Evolutionary conservation across 192 early-diverging fungal genomes (phyloP).

Genomic region (Podila verticillata): DNA sequence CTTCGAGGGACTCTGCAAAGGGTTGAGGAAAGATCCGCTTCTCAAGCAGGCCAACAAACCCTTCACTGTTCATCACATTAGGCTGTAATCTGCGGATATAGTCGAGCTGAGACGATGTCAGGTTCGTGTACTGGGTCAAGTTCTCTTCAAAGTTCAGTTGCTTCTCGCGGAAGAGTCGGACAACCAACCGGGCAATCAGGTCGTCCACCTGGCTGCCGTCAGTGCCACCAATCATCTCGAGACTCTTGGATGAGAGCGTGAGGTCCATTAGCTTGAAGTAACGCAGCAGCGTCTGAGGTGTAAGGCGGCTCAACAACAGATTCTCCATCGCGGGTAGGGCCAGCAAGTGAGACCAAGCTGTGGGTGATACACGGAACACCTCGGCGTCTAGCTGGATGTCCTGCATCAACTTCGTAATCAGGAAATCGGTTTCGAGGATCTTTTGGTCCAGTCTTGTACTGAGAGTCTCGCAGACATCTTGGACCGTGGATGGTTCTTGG

Average conservation of each 20-base stretch:
- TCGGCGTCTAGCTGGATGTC: background rate
- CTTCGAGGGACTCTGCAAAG: background rate
- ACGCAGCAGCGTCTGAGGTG: background rate
- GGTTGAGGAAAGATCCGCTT: slow-evolving; percentile 13
- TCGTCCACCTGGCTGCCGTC: slow-evolving; percentile 14
- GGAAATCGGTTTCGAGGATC: slow-evolving; percentile 1
- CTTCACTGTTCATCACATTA: slow-evolving; percentile 21
- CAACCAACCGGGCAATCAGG: slow-evolving; percentile 9
- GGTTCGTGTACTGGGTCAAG: background rate
- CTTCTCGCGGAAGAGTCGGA: slow-evolving; percentile 1
- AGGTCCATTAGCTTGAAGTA: slow-evolving; percentile 16
- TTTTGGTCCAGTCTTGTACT: slow-evolving; percentile 9
- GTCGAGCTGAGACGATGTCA: slow-evolving; percentile 29
- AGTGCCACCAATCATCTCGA: slow-evolving; percentile 5
- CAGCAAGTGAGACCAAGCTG: slow-evolving; percentile 26
- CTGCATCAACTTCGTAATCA: slow-evolving; percentile 2
- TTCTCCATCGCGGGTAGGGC: slow-evolving; percentile 8
- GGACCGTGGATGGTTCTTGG: background rate
- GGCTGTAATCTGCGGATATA: slow-evolving; percentile 3
- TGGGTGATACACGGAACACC: background rate
- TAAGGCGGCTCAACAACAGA: background rate
- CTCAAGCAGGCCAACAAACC: slow-evolving; percentile 34
- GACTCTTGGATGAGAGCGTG: slow-evolving; percentile 3
- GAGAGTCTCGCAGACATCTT: slow-evolving; percentile 15
- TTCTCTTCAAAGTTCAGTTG: slow-evolving; percentile 15